These are phyloP conservation scores for Saccharomyces kudriavzevii DNA, from an alignment of 805 yeast species.

Conservation along the genomic window DNA sequence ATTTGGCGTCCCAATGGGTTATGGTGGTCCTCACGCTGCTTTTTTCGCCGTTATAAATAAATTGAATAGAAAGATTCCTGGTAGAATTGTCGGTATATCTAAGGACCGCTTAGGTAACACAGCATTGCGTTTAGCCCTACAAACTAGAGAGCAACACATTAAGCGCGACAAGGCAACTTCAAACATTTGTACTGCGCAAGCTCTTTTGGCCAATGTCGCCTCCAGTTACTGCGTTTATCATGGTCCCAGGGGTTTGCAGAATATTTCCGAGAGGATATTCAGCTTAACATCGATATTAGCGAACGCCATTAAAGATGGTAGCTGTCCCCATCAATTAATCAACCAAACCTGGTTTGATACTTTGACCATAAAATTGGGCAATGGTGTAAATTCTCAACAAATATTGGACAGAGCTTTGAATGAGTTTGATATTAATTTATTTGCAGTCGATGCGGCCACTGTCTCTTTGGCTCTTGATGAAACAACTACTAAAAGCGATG, in stretches of 20 bases:
- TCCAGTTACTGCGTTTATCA: conserved; percentile 95
- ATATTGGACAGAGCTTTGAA: conserved; percentile 51
- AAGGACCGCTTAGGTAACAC: conserved; percentile 83
- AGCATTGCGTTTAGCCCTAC: conserved; percentile 89
- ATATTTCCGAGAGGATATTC: conserved; percentile 70
- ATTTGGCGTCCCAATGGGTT: conserved; percentile 96
- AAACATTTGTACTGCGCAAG: conserved; percentile 97
- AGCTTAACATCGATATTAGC: conserved; percentile 72
- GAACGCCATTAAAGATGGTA: conserved; percentile 35
- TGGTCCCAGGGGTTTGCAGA: conserved; percentile 77
- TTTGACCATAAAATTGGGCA: conserved; percentile 49
- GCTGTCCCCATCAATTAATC: conserved; percentile 38
- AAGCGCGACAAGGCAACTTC: conserved; percentile 97
- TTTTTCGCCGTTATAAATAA: conserved; percentile 82
- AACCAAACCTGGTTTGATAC: conserved; percentile 82
- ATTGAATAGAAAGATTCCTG: conserved; percentile 89
- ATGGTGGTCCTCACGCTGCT: conserved; percentile 98
- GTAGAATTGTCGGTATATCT: conserved; percentile 87
- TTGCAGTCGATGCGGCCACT: conserved; percentile 50
- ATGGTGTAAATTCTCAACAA: conserved; percentile 44
- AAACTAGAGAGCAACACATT: conserved; percentile 97
- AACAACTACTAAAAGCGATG: conserved; percentile 59
- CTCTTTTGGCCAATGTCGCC: conserved; percentile 87
- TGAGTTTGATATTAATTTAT: conserved; percentile 64
- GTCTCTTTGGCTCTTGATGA: conserved; percentile 88